Conservation (phyloP, 2,329 filamentous ascomycete genomes). For the Onygenales sp. region DNA sequence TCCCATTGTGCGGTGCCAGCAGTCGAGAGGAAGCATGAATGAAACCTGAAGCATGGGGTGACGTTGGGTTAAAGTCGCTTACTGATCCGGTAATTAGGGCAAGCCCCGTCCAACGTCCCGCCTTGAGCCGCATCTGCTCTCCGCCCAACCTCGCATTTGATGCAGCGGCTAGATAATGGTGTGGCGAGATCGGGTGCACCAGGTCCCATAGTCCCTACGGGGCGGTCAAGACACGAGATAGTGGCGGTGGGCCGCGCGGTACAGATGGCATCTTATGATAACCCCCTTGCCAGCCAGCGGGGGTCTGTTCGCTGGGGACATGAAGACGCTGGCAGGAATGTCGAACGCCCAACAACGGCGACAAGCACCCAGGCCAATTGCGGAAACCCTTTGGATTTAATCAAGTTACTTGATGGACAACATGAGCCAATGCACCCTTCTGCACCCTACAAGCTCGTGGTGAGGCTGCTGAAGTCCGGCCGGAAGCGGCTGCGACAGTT, state of each 20-base stretch:
- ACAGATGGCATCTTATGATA: not conserved
- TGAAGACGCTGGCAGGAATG: not conserved
- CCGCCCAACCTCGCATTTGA: not conserved
- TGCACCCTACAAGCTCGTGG: not conserved
- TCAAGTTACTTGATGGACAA: not conserved
- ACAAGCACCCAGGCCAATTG: not conserved
- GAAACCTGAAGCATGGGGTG: too few species aligned
- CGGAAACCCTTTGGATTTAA: not conserved
- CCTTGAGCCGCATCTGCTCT: not conserved
- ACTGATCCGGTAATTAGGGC: too few species aligned
- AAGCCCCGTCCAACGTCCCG: not conserved
- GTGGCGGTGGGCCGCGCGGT: not conserved
- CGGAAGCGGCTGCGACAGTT: not conserved
- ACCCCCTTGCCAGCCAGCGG: not conserved
- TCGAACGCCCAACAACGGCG: not conserved
- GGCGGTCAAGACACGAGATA: slow-evolving; percentile 1
- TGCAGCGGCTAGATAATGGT: not conserved
- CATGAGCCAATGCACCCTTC: slow-evolving; percentile 2
- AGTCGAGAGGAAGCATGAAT: too few species aligned
- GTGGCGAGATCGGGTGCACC: not conserved
- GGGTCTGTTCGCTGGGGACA: not conserved
- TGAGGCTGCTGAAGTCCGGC: not conserved
- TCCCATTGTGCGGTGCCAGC: too few species aligned
- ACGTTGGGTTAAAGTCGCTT: too few species aligned
- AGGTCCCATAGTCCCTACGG: not conserved